Base-by-base conservation (phyloP, 2,329 filamentous ascomycete species). In the Penicillium capsulatum region DNA sequence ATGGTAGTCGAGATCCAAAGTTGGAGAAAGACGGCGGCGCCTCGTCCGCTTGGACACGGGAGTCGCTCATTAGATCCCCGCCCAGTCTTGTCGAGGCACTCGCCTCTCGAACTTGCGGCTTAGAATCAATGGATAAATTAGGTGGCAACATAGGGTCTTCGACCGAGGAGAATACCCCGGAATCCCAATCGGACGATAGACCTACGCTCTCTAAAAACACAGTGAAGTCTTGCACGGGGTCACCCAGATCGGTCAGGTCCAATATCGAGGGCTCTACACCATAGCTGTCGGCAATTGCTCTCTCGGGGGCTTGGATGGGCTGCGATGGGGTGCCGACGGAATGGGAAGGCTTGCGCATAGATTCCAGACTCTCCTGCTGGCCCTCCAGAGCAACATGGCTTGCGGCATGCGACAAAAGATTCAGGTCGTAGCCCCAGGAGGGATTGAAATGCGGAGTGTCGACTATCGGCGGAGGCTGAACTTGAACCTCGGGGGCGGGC, bases 351-450 rank as follows among this genome's bases (percentile, higher is more conserved):
- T 66, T 66, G 38, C 62, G 61, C 27, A 66, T 51, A 3, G 61
- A 56, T 40, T 67, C 63, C 33, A 67, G 44, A 38, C 50, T 59
- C 46, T 68, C 65, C 45, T 68, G 65, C 45, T 72, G 68, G 11
- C 66, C 65, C 45, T 70, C 69, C 19, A 70, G 61, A 15, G 69
- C 69, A 27, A 72, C 69, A 61, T 72, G 69, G 40, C 69, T 72
- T 8, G 69, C 69, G 17, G 69, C 69, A 55, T 72, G 69, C 7
- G 69, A 72, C 20, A 72, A 55, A 11, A 72, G 58, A 42, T 72
- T 72, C 40, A 72, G 50, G 40, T 72, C 69, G 47, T 72, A 72
- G n/a, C 69, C 69, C 69, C 69, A 72, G 4, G 68, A 71, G 3
- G 69, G 69, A 54, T 72, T 71, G 47, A 71, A 70, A 30, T 69